phyloP scores from a whole-genome alignment of 208 protist genomes.

The Wallacemonas sp. region DNA sequence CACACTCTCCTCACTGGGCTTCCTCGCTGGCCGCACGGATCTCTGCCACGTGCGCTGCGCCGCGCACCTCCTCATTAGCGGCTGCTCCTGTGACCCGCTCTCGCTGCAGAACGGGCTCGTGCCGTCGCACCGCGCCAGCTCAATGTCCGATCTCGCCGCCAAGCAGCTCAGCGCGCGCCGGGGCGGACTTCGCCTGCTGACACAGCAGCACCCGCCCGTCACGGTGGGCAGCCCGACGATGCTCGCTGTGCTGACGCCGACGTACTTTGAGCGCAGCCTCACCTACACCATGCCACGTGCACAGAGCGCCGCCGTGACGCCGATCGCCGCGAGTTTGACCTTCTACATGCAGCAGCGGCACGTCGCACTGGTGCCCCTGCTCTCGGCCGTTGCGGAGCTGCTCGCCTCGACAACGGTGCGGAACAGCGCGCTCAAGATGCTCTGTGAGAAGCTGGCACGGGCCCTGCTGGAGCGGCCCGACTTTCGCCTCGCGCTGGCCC shows the following conservation, averaged over 20 bases:
- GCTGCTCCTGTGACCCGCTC: conserved; percentile 49
- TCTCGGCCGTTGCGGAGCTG: conserved; percentile 61
- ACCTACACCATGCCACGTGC: conserved; percentile 31
- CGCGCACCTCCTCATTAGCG: conserved; percentile 44
- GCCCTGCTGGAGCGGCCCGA: conserved; percentile 55
- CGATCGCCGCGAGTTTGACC: conserved; percentile 54
- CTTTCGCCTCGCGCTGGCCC: conserved; percentile 65
- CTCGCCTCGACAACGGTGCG: conserved; percentile 49
- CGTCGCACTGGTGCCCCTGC: conserved; percentile 56
- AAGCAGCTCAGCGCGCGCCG: background rate
- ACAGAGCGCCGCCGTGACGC: conserved; percentile 32
- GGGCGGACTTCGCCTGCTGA: background rate
- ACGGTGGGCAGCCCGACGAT: conserved; percentile 55
- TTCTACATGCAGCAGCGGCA: conserved; percentile 52
- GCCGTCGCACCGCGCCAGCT: background rate
- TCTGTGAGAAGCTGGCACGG: conserved; percentile 62
- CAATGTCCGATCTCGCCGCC: no score
- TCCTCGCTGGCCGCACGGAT: background rate
- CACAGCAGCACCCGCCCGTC: conserved; percentile 22
- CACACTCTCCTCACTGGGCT: conserved; percentile 37
- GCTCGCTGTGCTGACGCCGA: conserved; percentile 55
- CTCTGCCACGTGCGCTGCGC: conserved; percentile 31
- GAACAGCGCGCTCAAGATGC: conserved; percentile 59
- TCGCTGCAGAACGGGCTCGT: conserved; percentile 11
- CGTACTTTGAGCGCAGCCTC: conserved; percentile 49